A percentile compares a stretch with the other conserved stretches of the same genome.
Evolutionary conservation across 345 rosid genomes (phyloP).

Genomic region (Acer saccharum): DNA sequence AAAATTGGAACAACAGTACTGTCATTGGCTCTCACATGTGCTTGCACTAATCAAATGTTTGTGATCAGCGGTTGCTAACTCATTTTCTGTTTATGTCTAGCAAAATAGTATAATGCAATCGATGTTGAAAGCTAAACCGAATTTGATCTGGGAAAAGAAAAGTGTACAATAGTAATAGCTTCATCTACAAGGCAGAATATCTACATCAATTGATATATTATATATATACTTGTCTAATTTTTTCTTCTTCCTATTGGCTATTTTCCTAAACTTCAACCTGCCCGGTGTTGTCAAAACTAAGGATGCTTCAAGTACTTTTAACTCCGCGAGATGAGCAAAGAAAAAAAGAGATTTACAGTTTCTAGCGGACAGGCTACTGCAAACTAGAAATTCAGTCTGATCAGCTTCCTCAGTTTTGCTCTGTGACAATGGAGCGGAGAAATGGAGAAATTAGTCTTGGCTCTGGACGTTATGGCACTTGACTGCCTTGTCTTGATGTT

Average conservation of each 20-base stretch:
- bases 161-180: not conserved
- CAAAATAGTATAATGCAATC: not conserved
- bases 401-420: not conserved
- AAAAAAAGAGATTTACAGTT: not conserved
- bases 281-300: not conserved
- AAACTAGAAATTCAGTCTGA: not conserved
- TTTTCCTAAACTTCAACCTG: not conserved
- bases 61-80: not conserved
- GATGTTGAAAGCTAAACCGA: not conserved
- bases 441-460: not conserved
- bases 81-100: not conserved
- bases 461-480: conserved; percentile 26
- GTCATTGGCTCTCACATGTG: not conserved
- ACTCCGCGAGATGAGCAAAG: conserved; percentile 1
- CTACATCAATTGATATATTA: conserved; percentile 5
- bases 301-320: not conserved
- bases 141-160: not conserved
- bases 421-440: not conserved
- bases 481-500: conserved; percentile 24
- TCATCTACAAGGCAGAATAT: conserved; percentile 4
- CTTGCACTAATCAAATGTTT: not conserved
- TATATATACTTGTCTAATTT: not conserved
- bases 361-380: not conserved
- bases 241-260: not conserved
- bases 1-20: not conserved